Evolutionary conservation across 2,329 filamentous ascomycete species (phyloP), one percentile per base, ranked within the genome.

Genomic region (Westerdykella sp.): DNA sequence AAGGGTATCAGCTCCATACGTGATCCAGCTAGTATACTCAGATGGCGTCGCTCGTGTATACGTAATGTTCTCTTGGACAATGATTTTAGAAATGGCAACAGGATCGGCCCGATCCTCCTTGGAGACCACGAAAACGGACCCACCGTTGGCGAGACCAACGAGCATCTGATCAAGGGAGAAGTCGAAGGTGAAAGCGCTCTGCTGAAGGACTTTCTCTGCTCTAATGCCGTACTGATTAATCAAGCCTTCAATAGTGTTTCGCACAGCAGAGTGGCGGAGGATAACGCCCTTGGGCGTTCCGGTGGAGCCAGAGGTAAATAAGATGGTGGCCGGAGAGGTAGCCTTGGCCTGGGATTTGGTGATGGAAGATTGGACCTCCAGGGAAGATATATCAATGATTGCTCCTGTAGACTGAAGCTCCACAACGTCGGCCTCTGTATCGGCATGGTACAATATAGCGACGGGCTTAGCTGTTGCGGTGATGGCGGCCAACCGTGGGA

Each of bases 201-300:
- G 69, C 37, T 73, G 67, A 9, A 81, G 69, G 4, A 80, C 74
- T 3, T 81, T 71, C 12, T 78, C 79, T 2, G 4, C 28, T 4
- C 21, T 7, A 7, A 44, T 15, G 5, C 31, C 30, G 13, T 18
- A 37, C 12, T 6, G 13, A 18, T 15, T 5, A 34, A 34, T 11
- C 16, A 21, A 40, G 13, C 41, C 51, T 31, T 59, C 54, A 5
- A 63, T 45, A n/a, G 53, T 34, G 40, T 60, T 60, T 1, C 41
- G 36, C 2, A 72, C 44, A 15, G 48, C 56, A 3, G 36, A 39
- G 28, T 50, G 48, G 14, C 13, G 34, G 14, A 50, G 18, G 12
- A 43, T 21, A 12, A 51, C 28, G 1, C 49, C 49, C 25, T 51
- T 51, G 6, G 49, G 47, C 14, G 12, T 45, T 6, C 49, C 46